These are phyloP conservation scores for Vanrija sp. DNA, from an alignment of 1,284 basidiomycete genomes.

Conservation along the genomic window DNA sequence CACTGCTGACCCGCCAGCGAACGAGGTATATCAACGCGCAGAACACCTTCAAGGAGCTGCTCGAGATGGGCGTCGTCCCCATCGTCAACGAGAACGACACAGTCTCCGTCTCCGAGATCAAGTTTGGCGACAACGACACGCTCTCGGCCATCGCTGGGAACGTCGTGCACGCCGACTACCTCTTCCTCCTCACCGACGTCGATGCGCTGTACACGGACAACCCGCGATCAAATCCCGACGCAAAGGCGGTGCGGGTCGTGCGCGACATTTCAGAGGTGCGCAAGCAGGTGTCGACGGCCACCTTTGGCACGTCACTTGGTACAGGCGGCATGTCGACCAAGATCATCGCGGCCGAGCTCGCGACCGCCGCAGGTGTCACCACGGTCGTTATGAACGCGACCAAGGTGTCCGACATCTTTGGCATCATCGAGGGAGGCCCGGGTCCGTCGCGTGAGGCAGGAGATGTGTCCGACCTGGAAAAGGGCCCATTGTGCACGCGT, in stretches of 20 bases:
- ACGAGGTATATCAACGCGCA: conserved; percentile 91
- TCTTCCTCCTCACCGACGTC: conserved; percentile 95
- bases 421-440: conserved; percentile 63
- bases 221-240: conserved; percentile 80
- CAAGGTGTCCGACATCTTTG: conserved; percentile 70
- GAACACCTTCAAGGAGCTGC: conserved; percentile 82
- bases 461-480: conserved; percentile 25
- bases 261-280: conserved; percentile 77
- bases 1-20: conserved; percentile 55
- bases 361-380: conserved; percentile 91
- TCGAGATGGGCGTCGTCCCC: conserved; percentile 84
- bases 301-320: conserved; percentile 85
- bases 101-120: conserved; percentile 96
- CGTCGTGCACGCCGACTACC: conserved; percentile 95
- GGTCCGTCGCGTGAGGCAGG: conserved; percentile 32
- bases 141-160: conserved; percentile 93
- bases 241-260: conserved; percentile 76
- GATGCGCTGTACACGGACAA: conserved; percentile 91
- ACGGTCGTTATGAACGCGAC: conserved; percentile 86
- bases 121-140: conserved; percentile 99
- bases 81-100: conserved; percentile 98
- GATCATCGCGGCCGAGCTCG: conserved; percentile 95
- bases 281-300: conserved; percentile 80
- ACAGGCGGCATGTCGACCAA: conserved; percentile 99
- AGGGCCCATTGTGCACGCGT: conserved; percentile 67